A percentile compares a stretch with the other conserved stretches of the same genome.
phyloP scores from a whole-genome alignment of 768 basidiomycete genomes.

The Boletus pseudopeckii region DNA sequence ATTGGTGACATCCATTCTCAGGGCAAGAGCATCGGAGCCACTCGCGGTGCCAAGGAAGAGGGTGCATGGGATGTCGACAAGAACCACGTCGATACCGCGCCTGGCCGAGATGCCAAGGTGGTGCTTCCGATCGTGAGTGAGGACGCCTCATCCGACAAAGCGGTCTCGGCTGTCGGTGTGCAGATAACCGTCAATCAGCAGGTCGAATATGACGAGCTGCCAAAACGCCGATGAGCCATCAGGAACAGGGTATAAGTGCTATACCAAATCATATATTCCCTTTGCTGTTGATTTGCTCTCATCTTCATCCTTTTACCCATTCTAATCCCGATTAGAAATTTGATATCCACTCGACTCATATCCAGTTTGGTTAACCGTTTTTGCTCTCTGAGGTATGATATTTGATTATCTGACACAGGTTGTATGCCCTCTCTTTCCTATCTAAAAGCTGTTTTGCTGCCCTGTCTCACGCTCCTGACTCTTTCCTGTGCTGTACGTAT shows the following conservation, averaged over 20 bases:
- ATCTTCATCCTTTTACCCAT: not conserved
- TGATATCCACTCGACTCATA: not conserved
- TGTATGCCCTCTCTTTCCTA: not conserved
- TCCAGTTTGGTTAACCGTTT: too few species aligned
- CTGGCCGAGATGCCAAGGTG: slow-evolving; percentile 36
- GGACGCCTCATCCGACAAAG: slow-evolving; percentile 20
- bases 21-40: slow-evolving; percentile 47
- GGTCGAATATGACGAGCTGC: slow-evolving; percentile 45
- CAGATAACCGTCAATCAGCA: slow-evolving; percentile 58
- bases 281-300: not conserved
- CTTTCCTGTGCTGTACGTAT: not conserved
- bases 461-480: not conserved
- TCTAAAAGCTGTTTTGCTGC: not conserved
- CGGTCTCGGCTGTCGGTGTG: slow-evolving; percentile 39
- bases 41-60: slow-evolving; percentile 41
- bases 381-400: slow-evolving; percentile 9
- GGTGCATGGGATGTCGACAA: slow-evolving; percentile 35
- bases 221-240: slow-evolving; percentile 13
- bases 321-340: not conserved
- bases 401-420: not conserved
- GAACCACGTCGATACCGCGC: slow-evolving; percentile 36
- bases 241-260: not conserved
- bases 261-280: not conserved
- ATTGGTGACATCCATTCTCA: slow-evolving; percentile 51
- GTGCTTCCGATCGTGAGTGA: slow-evolving; percentile 33